Conservation (phyloP, 352 stramenopile species). For the Phytophthora podocarpi region DNA sequence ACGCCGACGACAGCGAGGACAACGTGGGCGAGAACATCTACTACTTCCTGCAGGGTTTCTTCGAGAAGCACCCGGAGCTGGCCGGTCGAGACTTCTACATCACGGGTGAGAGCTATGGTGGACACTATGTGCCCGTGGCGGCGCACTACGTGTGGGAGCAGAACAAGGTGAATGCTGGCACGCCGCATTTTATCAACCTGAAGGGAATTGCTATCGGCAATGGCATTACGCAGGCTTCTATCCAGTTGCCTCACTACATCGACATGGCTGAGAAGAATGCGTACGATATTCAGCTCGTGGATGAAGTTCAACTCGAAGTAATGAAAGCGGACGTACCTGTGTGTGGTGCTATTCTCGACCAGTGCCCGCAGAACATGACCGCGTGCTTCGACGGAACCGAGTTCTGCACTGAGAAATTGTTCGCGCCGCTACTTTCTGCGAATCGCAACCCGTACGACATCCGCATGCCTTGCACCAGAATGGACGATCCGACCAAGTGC, state of each 20-base stretch:
- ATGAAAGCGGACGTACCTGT: conserved; percentile 44
- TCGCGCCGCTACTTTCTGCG: conserved; percentile 42
- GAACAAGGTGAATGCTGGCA: conserved; percentile 43
- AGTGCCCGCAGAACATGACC: conserved; percentile 46
- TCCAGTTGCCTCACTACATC: conserved; percentile 43
- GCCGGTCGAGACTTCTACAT: conserved; percentile 62
- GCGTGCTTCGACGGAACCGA: conserved; percentile 49
- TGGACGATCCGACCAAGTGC: conserved; percentile 47
- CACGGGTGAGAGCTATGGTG: conserved; percentile 72
- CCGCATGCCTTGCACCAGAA: conserved; percentile 43
- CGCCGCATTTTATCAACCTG: conserved; percentile 41
- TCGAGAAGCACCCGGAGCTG: conserved; percentile 67
- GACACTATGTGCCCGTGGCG: conserved; percentile 64
- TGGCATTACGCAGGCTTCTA: conserved; percentile 51
- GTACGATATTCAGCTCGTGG: conserved; percentile 65
- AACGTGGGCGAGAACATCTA: conserved; percentile 74
- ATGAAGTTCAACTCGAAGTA: conserved; percentile 32
- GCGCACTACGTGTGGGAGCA: conserved; percentile 61
- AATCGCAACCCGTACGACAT: conserved; percentile 67
- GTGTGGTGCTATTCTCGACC: conserved; percentile 29
- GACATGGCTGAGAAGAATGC: conserved; percentile 68
- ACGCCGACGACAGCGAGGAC: conserved; percentile 50
- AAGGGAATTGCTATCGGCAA: conserved; percentile 62
- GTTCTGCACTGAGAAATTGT: conserved; percentile 62
- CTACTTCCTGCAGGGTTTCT: conserved; percentile 69